phyloP scores from a whole-genome alignment of 225 moss, liverwort and hornwort genomes.

The Thuidium tamariscinum region DNA sequence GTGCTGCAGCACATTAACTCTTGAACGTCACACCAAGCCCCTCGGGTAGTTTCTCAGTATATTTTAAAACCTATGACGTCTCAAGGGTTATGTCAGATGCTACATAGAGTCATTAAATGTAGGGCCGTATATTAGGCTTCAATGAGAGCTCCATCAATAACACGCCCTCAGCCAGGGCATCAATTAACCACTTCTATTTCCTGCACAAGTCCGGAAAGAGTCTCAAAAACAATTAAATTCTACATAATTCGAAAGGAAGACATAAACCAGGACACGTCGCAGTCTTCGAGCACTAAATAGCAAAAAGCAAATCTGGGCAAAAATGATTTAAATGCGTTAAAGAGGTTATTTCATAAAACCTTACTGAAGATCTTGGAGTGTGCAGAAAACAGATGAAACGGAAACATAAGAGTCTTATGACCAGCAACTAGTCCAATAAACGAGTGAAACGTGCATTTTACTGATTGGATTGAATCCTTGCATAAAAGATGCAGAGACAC shows the following conservation, averaged over 20 bases:
- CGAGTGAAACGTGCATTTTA: too few relatives aligned
- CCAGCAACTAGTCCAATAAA: neutral
- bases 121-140: neutral
- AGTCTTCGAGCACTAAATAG: neutral
- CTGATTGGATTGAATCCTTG: neutral
- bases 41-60: neutral
- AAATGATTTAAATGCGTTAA: neutral
- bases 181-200: neutral
- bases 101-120: neutral
- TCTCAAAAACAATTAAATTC: neutral
- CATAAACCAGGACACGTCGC: neutral
- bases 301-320: neutral
- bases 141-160: neutral
- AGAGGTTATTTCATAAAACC: neutral
- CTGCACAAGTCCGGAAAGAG: neutral
- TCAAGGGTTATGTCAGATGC: neutral
- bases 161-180: neutral
- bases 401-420: neutral
- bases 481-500: neutral
- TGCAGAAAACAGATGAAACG: neutral
- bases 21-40: neutral
- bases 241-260: neutral
- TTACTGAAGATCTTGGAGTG: neutral
- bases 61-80: neutral
- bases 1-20: neutral